phyloP scores from a whole-genome alignment of 2,329 filamentous ascomycete species.

The Karstenula rhodostoma region DNA sequence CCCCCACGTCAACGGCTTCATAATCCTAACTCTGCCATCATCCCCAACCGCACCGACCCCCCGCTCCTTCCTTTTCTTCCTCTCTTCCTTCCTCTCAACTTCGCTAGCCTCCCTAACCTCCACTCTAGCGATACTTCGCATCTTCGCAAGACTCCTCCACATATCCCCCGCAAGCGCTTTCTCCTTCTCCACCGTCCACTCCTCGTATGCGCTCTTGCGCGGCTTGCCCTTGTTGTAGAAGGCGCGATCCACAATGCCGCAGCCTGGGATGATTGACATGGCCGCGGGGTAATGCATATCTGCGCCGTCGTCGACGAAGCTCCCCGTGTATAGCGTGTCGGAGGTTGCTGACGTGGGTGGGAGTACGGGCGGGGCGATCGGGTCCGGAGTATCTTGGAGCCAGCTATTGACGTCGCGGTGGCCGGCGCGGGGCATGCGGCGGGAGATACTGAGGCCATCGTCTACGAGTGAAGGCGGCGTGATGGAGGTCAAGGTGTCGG shows the following conservation, averaged over 20 bases:
- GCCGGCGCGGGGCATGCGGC: conserved; percentile 24
- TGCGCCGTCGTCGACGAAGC: conserved; percentile 41
- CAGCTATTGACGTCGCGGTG: conserved; percentile 23
- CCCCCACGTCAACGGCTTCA: conserved; percentile 28
- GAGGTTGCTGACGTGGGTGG: conserved; percentile 5
- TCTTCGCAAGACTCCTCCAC: conserved; percentile 21
- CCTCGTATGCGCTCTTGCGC: conserved; percentile 3
- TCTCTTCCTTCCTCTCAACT: conserved; percentile 1
- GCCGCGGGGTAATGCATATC: conserved; percentile 25
- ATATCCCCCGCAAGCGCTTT: conserved; percentile 36
- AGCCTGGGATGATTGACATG: conserved; percentile 14
- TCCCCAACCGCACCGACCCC: conserved; percentile 16
- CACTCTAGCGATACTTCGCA: conserved; percentile 21
- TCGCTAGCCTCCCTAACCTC: conserved; percentile 13
- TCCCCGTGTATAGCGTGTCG: conserved; percentile 31
- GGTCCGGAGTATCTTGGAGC: conserved; percentile 15
- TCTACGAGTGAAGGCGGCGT: conserved; percentile 34
- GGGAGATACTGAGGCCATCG: conserved; percentile 29
- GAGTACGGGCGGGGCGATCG: background rate
- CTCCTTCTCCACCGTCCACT: conserved; percentile 32
- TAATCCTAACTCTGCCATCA: conserved; percentile 25
- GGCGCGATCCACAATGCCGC: conserved; percentile 22
- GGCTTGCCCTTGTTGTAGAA: conserved; percentile 29
- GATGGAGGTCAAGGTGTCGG: conserved; percentile 25
- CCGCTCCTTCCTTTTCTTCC: background rate